Percentiles rank a stretch among this genome's conserved stretches.
Conservation (phyloP, 345 rosid genomes). For the Corymbia maculata region DNA sequence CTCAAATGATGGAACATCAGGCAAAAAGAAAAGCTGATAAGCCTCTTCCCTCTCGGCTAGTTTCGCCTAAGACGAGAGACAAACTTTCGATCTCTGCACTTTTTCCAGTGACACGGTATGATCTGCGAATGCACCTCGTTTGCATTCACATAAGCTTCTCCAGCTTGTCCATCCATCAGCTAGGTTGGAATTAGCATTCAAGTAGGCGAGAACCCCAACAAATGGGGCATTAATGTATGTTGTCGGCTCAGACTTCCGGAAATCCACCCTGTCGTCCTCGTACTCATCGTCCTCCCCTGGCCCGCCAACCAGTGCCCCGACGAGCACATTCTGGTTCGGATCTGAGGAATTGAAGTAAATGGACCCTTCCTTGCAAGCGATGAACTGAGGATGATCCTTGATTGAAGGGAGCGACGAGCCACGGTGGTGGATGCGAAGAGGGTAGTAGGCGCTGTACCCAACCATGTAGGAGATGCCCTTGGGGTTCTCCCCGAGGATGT, state of each 20-base stretch:
- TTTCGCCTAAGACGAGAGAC: constrained; percentile 38
- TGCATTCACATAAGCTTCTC: neutral
- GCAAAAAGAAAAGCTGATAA: neutral
- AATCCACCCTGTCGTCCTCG: constrained; percentile 61
- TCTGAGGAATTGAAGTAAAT: constrained; percentile 58
- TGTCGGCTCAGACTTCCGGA: constrained; percentile 80
- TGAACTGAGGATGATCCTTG: constrained; percentile 49
- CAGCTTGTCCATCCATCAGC: constrained; percentile 1
- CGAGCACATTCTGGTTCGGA: constrained; percentile 60
- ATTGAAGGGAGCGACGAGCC: constrained; percentile 77
- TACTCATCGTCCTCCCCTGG: constrained; percentile 73
- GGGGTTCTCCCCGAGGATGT: constrained; percentile 86
- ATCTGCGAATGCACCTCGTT: neutral
- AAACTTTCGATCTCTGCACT: neutral
- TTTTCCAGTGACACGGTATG: neutral
- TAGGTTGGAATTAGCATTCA: constrained; percentile 63
- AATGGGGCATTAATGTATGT: constrained; percentile 94
- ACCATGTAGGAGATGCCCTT: constrained; percentile 86
- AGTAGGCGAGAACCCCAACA: constrained; percentile 84
- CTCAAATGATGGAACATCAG: neutral
- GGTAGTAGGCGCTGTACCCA: constrained; percentile 67
- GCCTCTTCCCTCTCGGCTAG: constrained; percentile 29
- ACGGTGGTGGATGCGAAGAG: constrained; percentile 81
- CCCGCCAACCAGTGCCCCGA: constrained; percentile 91
- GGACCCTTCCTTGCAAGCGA: constrained; percentile 76